These are phyloP conservation scores for Aspergillus sp. DNA, from an alignment of 2,329 filamentous ascomycete genomes.

Conservation along the genomic window DNA sequence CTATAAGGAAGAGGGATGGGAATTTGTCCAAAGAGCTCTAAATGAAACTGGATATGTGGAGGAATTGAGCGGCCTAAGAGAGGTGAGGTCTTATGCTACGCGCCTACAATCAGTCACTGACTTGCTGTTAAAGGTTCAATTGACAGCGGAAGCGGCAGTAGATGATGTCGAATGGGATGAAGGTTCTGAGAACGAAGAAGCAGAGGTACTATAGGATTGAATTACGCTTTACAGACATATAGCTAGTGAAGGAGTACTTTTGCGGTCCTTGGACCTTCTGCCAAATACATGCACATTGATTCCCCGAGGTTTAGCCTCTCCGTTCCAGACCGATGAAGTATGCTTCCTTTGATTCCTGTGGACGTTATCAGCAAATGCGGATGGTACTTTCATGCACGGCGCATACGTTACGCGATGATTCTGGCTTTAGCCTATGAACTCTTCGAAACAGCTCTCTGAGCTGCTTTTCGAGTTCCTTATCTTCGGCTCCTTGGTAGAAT, in stretches of 20 bases:
- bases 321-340: constrained; percentile 77
- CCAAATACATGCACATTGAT: constrained; percentile 14
- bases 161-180: constrained; percentile 42
- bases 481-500: constrained; percentile 88
- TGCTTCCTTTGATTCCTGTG: constrained; percentile 72
- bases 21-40: constrained; percentile 53
- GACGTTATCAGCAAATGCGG: constrained; percentile 9
- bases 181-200: constrained; percentile 31
- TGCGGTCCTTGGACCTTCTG: neutral
- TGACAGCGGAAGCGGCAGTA: constrained; percentile 39
- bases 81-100: constrained; percentile 31
- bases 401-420: constrained; percentile 72
- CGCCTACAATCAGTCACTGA: constrained; percentile 12
- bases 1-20: constrained; percentile 53
- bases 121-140: constrained; percentile 34
- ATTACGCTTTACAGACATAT: neutral
- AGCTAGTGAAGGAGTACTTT: neutral
- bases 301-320: constrained; percentile 47
- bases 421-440: constrained; percentile 83
- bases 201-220: constrained; percentile 17
- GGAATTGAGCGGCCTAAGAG: constrained; percentile 54
- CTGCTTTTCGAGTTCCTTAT: constrained; percentile 68
- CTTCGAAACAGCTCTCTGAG: constrained; percentile 70
- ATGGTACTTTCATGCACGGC: neutral
- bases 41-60: constrained; percentile 59